Conservation (phyloP, 2,329 filamentous ascomycete genomes). For the Chaetomium olivaceum region DNA sequence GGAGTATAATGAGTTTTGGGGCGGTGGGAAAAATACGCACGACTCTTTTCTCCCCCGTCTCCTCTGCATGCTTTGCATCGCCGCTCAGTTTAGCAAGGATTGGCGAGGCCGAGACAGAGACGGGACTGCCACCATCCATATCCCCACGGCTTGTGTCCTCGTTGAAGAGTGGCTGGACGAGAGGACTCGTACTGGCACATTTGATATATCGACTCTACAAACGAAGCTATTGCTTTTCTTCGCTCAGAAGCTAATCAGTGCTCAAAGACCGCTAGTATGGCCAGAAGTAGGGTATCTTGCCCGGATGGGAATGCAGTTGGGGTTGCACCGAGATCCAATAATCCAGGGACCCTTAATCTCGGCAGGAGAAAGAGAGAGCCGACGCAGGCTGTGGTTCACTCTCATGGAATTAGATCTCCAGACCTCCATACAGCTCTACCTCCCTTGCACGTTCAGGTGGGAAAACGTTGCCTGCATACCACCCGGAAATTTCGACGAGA, state of each 20-base stretch:
- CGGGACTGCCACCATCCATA: background rate
- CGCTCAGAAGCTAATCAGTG: background rate
- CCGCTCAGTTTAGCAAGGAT: background rate
- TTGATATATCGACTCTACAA: background rate
- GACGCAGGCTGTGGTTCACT: background rate
- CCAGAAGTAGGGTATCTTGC: background rate
- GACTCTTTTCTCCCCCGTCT: background rate
- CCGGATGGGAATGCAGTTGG: background rate
- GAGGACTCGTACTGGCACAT: no score
- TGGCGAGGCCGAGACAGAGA: background rate
- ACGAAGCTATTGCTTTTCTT: background rate
- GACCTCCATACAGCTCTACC: background rate
- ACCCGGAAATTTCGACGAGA: background rate
- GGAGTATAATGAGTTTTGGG: background rate
- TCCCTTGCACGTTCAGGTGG: background rate
- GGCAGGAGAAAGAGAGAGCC: background rate
- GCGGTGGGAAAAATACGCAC: background rate
- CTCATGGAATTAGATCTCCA: background rate
- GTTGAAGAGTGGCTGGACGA: background rate
- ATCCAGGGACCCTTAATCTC: background rate
- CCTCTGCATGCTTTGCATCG: background rate
- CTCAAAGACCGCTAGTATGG: background rate
- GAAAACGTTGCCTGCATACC: background rate
- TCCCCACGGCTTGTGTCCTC: background rate
- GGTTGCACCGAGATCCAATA: background rate